These are phyloP conservation scores for Picochlorum sp. DNA, from an alignment of 139 green algal species.

Conservation along the genomic window DNA sequence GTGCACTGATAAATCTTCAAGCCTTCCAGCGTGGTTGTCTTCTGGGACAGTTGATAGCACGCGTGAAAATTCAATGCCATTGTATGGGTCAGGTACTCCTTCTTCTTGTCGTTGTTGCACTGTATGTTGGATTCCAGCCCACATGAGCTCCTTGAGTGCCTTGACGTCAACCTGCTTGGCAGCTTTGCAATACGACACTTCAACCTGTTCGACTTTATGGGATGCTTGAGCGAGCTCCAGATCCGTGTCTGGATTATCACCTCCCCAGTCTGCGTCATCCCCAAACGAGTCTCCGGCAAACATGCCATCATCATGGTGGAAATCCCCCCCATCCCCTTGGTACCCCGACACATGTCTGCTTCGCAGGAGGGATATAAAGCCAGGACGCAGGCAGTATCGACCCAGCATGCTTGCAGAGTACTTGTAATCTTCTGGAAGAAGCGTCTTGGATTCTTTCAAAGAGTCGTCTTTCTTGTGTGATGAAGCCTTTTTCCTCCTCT, in stretches of 20 bases:
- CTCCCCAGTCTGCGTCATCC: conserved; percentile 1
- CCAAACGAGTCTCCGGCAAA: conserved; percentile 8
- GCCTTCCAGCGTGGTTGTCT: conserved; percentile 30
- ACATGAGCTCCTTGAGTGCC: conserved; percentile 72
- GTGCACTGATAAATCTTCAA: conserved; percentile 78
- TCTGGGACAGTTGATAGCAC: conserved; percentile 46
- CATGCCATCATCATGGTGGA: conserved; percentile 18
- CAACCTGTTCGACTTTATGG: conserved; percentile 49
- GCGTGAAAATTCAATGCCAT: conserved; percentile 22
- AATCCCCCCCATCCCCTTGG: conserved; percentile 6
- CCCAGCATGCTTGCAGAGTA: conserved; percentile 40
- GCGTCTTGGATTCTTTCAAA: conserved; percentile 26
- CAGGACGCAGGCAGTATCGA: conserved; percentile 25
- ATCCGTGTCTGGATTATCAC: not conserved
- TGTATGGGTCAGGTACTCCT: not conserved
- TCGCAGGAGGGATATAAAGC: conserved; percentile 2
- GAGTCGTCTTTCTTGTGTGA: not conserved
- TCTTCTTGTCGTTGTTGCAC: not conserved
- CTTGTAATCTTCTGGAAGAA: conserved; percentile 67
- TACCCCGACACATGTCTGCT: not conserved
- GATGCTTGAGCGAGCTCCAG: conserved; percentile 35
- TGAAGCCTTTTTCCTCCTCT: not conserved
- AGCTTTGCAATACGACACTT: conserved; percentile 52
- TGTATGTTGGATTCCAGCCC: conserved; percentile 41
- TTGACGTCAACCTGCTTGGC: conserved; percentile 79